Evolutionary conservation across 2,329 filamentous ascomycete species (phyloP).

Genomic region (Botrytis tulipae): DNA sequence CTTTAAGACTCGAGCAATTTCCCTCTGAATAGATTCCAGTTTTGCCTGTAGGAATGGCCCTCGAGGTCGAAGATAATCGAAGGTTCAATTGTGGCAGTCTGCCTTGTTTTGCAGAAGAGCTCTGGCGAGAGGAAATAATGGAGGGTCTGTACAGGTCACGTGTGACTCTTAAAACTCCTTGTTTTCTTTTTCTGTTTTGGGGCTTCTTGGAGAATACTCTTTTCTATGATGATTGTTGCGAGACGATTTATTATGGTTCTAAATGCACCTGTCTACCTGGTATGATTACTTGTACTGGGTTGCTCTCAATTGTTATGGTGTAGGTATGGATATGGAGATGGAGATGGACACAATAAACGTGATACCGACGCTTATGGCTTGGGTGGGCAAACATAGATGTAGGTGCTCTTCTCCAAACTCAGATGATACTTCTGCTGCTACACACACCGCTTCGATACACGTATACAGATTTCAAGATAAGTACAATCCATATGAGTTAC

Average conservation of each 20-base stretch:
- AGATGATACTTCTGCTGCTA: background rate
- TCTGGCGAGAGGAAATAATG: background rate
- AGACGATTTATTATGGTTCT: too few relatives aligned
- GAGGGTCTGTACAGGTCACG: background rate
- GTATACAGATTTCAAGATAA: background rate
- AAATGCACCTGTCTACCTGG: background rate
- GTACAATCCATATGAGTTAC: background rate
- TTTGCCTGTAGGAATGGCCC: background rate
- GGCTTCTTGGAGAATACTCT: too few relatives aligned
- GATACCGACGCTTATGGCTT: background rate
- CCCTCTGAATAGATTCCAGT: too few relatives aligned
- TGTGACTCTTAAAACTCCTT: background rate
- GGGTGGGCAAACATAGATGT: background rate
- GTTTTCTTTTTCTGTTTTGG: background rate
- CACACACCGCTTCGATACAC: slow-evolving; percentile 10
- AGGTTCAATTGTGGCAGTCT: background rate
- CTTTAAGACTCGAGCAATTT: background rate
- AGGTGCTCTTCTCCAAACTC: background rate
- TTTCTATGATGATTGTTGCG: background rate
- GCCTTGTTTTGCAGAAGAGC: background rate
- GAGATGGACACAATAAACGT: background rate
- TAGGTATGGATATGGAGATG: too few relatives aligned
- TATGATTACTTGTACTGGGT: background rate
- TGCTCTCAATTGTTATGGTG: background rate
- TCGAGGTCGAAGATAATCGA: background rate